Percentiles rank a stretch among this genome's conserved stretches.
Evolutionary conservation across 352 stramenopile species (phyloP).

Genomic region (Phytophthora foliorum): DNA sequence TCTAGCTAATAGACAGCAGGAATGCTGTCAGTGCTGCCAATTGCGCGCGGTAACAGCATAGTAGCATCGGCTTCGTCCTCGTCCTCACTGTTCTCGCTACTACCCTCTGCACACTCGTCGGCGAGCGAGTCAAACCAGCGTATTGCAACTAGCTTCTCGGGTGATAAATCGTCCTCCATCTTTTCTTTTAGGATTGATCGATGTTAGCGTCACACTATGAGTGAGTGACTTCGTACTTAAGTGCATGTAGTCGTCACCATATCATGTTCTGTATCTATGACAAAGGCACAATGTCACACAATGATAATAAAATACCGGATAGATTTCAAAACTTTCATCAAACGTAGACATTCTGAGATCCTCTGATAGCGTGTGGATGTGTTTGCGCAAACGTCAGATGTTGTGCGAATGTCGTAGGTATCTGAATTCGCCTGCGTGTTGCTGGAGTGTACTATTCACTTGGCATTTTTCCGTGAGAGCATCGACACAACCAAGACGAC

Average conservation of each 20-base stretch:
- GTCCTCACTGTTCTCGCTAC: too few relatives aligned
- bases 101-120: too few relatives aligned
- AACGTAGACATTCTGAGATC: not conserved
- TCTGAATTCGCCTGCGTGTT: not conserved
- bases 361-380: not conserved
- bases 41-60: too few relatives aligned
- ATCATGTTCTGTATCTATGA: not conserved
- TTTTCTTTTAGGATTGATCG: too few relatives aligned
- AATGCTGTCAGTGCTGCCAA: too few relatives aligned
- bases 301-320: not conserved
- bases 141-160: too few relatives aligned
- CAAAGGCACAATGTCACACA: conserved; percentile 2
- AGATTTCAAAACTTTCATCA: not conserved
- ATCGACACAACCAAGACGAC: too few relatives aligned
- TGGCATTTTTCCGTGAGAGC: not conserved
- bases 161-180: too few relatives aligned
- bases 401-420: not conserved
- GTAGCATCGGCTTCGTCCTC: too few relatives aligned
- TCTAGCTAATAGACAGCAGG: too few relatives aligned
- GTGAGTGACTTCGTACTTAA: not conserved
- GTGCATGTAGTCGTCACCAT: not conserved
- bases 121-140: too few relatives aligned
- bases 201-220: not conserved
- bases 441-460: not conserved
- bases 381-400: conserved; percentile 3